Evolutionary conservation across 2,329 filamentous ascomycete genomes (phyloP), one percentile per base, ranked within the genome.

Genomic region (Cercospora beticola): DNA sequence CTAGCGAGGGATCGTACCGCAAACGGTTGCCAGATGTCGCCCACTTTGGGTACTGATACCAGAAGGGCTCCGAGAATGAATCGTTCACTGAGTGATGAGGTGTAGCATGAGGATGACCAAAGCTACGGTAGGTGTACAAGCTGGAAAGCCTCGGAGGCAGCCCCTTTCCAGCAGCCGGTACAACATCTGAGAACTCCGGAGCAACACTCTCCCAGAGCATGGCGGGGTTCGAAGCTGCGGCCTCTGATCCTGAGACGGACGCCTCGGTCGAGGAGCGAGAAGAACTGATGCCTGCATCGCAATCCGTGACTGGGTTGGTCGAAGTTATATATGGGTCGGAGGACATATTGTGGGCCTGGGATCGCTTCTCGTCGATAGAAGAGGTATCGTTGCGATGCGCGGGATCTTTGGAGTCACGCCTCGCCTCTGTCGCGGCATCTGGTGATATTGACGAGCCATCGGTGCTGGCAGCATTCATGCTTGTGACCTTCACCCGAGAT

Each of bases 11-110:
- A 59, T 70, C 68, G 36, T 65, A 68, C 14, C 66, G 68, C 10
- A 70, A 46, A 28, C 60, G 61, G 14, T 66, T 58, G 16, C 33
- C 59, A 26, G 63, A 62, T 8, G 43, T 36, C 16, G 64, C 56
- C 70, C 70, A 70, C 21, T 43, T 56, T 5, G 70, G 70, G 26
- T 65, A 62, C 49, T 72, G 70, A 26, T 68, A 54, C 66, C 62
- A 66, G 54, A 72, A 72, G 21, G 64, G 64, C 33, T 72, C 67
- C 10, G 62, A 58, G 16, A 21, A n/a, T 23, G 26, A 52, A 6
- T n/a, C n/a, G 16, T 23, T 28, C 28, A 21, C 60, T 14, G n/a
- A 52, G n/a, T 52, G 31, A 36, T 59, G 56, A 5, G 18, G 26
- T 36, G 56, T 33, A 36, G 56, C 60, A 40, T 62, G 60, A 62